Conservation (phyloP, 257 asterid species). For the Eustoma russellianum region DNA sequence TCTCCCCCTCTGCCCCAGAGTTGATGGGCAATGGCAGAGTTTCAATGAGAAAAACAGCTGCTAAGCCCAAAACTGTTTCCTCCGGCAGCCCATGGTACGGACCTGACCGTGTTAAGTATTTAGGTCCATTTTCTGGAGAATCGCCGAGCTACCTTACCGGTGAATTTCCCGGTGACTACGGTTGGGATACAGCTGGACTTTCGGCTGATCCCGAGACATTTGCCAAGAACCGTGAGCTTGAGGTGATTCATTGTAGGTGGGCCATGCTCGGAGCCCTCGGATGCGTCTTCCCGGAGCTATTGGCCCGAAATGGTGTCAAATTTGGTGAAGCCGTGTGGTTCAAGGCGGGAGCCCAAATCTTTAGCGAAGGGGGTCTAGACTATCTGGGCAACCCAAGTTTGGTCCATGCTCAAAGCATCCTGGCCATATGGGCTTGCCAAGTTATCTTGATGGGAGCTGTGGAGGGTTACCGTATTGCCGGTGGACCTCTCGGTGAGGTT, state of each 20-base stretch:
- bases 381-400: constrained; percentile 52
- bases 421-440: constrained; percentile 50
- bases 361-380: constrained; percentile 40
- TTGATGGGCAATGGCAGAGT: constrained; percentile 32
- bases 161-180: constrained; percentile 49
- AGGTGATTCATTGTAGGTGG: constrained; percentile 45
- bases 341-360: constrained; percentile 47
- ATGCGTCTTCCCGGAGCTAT: constrained; percentile 36
- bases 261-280: constrained; percentile 50
- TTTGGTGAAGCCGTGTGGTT: constrained; percentile 50
- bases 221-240: constrained; percentile 44
- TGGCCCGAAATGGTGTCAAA: constrained; percentile 33
- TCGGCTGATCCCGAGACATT: constrained; percentile 44
- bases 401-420: constrained; percentile 52
- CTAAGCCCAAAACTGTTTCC: constrained; percentile 9
- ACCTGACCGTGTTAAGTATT: constrained; percentile 39
- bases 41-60: constrained; percentile 31
- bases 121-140: constrained; percentile 44
- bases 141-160: constrained; percentile 46
- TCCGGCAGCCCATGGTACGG: constrained; percentile 49
- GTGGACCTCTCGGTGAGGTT: constrained; percentile 42
- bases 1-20: constrained; percentile 23
- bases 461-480: constrained; percentile 53
- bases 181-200: constrained; percentile 51
- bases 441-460: constrained; percentile 47